Percentiles rank a stretch among this genome's conserved stretches.
phyloP scores from a whole-genome alignment of 805 yeast species.

The Monosporozyma unispora region DNA sequence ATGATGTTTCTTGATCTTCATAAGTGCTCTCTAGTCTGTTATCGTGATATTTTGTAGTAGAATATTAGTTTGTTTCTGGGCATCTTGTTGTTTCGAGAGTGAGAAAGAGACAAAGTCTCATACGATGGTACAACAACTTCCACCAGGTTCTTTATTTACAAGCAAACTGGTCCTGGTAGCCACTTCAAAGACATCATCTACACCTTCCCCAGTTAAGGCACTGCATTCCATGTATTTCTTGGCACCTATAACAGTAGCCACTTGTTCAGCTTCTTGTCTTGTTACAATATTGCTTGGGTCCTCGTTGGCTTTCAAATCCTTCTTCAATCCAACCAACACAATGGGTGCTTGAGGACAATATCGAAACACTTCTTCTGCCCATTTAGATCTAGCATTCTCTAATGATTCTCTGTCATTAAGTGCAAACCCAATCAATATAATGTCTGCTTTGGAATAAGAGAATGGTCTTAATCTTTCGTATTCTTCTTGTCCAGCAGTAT shows the following conservation, averaged over 20 bases:
- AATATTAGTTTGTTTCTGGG: not conserved
- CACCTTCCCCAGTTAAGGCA: slow-evolving; percentile 89
- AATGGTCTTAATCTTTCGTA: slow-evolving; percentile 83
- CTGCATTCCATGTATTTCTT: slow-evolving; percentile 79
- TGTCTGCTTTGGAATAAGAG: slow-evolving; percentile 80
- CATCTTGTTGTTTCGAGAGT: not conserved
- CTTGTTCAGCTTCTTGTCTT: slow-evolving; percentile 51
- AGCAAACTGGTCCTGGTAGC: slow-evolving; percentile 80
- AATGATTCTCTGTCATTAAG: slow-evolving; percentile 77
- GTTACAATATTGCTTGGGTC: slow-evolving; percentile 11
- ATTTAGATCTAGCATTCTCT: slow-evolving; percentile 71
- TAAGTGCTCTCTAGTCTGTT: too few relatives aligned
- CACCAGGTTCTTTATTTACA: slow-evolving; percentile 38
- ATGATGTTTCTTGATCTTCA: too few relatives aligned
- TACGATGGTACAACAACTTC: slow-evolving; percentile 30
- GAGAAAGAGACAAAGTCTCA: not conserved
- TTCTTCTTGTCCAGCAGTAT: slow-evolving; percentile 95
- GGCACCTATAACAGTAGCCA: slow-evolving; percentile 76
- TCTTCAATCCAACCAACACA: slow-evolving; percentile 74
- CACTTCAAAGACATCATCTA: slow-evolving; percentile 84
- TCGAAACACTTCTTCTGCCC: slow-evolving; percentile 76
- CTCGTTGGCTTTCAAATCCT: slow-evolving; percentile 48
- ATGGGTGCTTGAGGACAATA: slow-evolving; percentile 78
- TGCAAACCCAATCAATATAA: slow-evolving; percentile 78
- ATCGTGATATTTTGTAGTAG: not conserved